Percentiles rank a stretch among this genome's conserved stretches.
These are phyloP conservation scores for Aspergillus bridgeri DNA, from an alignment of 495 filamentous ascomycete species.

Conservation along the genomic window DNA sequence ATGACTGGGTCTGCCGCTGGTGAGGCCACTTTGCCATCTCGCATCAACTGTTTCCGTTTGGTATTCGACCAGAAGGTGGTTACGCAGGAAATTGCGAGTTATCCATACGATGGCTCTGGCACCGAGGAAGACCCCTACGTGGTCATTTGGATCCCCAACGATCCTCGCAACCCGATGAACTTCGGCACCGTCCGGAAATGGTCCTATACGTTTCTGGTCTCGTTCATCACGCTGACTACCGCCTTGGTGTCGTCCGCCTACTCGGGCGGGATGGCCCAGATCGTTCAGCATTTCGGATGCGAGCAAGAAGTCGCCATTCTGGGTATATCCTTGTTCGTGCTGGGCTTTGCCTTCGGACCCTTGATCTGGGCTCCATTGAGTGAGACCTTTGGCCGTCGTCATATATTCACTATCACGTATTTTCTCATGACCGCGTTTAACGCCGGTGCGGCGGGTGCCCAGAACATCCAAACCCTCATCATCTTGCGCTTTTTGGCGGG, in stretches of 20 bases:
- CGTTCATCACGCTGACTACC: constrained; percentile 63
- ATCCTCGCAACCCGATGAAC: constrained; percentile 63
- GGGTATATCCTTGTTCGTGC: constrained; percentile 50
- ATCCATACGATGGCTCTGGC: constrained; percentile 58
- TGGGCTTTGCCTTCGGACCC: constrained; percentile 51
- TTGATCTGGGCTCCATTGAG: constrained; percentile 59
- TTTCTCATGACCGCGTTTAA: constrained; percentile 60
- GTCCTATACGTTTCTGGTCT: constrained; percentile 57
- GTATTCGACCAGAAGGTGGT: constrained; percentile 48
- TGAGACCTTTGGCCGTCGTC: constrained; percentile 60
- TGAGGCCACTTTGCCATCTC: constrained; percentile 24
- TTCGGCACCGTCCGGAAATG: constrained; percentile 58
- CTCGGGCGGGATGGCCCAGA: constrained; percentile 60
- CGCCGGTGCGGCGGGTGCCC: constrained; percentile 49
- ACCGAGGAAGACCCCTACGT: constrained; percentile 65
- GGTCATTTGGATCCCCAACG: constrained; percentile 63
- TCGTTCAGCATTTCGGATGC: constrained; percentile 43
- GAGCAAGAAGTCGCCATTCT: constrained; percentile 47
- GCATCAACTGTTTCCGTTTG: constrained; percentile 36
- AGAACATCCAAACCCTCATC: constrained; percentile 54
- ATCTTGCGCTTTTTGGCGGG: constrained; percentile 63
- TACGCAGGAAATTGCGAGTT: constrained; percentile 49
- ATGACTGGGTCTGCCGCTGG: constrained; percentile 4
- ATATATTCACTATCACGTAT: constrained; percentile 63
- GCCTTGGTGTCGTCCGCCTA: constrained; percentile 72